phyloP scores from a whole-genome alignment of 768 basidiomycete genomes.

The Paxillus rubicundulus region DNA sequence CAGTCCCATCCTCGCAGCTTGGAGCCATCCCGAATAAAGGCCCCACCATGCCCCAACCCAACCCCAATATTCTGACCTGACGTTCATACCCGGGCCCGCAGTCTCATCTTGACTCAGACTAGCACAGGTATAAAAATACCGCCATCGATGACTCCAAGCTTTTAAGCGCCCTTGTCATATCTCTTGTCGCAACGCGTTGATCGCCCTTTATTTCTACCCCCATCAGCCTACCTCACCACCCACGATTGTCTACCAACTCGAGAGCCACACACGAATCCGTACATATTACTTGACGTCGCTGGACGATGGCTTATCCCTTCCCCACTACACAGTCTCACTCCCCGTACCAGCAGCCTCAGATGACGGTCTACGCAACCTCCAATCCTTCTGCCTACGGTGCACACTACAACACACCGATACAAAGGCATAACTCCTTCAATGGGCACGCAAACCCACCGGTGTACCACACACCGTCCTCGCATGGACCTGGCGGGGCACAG shows the following conservation, averaged over 20 bases:
- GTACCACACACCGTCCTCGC: neutral
- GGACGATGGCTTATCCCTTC: conserved; percentile 24
- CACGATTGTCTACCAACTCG: neutral
- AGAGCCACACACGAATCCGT: neutral
- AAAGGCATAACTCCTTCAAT: conserved; percentile 8
- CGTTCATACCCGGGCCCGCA: too few relatives aligned
- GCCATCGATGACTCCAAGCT: neutral
- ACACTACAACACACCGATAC: conserved; percentile 5
- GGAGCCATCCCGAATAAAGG: too few relatives aligned
- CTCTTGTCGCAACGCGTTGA: neutral
- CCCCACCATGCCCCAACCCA: too few relatives aligned
- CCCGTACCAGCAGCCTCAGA: neutral
- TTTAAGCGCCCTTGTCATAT: neutral
- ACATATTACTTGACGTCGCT: neutral
- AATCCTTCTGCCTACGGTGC: neutral
- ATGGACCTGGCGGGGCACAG: neutral
- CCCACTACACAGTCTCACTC: conserved; percentile 13
- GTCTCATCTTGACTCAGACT: neutral
- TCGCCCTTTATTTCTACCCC: neutral
- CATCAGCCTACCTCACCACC: neutral
- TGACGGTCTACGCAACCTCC: conserved; percentile 7
- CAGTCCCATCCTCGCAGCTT: too few relatives aligned
- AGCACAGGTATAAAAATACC: neutral
- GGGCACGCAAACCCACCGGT: conserved; percentile 3
- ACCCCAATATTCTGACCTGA: neutral